Conservation (phyloP, 2,329 filamentous ascomycete genomes). For the Fusarium nygamai region DNA sequence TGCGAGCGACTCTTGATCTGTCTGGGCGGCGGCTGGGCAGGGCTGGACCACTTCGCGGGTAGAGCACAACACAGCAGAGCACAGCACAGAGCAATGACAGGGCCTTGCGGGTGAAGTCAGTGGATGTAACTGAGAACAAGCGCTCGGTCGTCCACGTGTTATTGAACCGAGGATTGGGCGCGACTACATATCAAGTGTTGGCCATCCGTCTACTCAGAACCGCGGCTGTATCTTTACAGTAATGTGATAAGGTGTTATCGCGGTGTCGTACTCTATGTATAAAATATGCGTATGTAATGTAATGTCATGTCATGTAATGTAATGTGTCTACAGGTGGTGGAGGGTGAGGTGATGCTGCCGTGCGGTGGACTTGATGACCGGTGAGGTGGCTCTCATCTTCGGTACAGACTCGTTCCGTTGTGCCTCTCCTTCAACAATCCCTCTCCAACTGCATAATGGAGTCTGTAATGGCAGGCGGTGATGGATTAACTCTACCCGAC, state of each 20-base stretch:
- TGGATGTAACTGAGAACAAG: conserved; percentile 29
- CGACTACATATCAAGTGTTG: conserved; percentile 37
- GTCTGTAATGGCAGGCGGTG: conserved; percentile 15
- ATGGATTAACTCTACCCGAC: conserved; percentile 18
- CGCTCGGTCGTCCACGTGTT: conserved; percentile 44
- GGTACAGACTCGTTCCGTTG: background rate
- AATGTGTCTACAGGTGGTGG: background rate
- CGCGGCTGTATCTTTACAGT: conserved; percentile 27
- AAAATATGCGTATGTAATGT: conserved; percentile 2
- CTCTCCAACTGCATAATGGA: conserved; percentile 2
- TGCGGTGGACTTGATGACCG: conserved; percentile 10
- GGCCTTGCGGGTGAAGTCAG: background rate
- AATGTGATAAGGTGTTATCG: conserved; percentile 17
- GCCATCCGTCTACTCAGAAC: conserved; percentile 5
- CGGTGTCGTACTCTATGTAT: conserved; percentile 18
- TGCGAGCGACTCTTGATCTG: background rate
- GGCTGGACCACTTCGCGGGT: conserved; percentile 11
- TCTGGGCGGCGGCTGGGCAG: conserved; percentile 31
- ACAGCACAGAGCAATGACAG: conserved; percentile 5
- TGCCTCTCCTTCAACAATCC: background rate
- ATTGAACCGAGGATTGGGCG: conserved; percentile 42
- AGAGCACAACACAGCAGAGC: background rate
- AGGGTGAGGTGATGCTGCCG: conserved; percentile 9
- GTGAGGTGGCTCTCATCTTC: conserved; percentile 17
- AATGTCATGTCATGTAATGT: background rate